These are phyloP conservation scores for Kodamaea kaohsiungensis DNA, from an alignment of 805 yeast species.

Conservation along the genomic window DNA sequence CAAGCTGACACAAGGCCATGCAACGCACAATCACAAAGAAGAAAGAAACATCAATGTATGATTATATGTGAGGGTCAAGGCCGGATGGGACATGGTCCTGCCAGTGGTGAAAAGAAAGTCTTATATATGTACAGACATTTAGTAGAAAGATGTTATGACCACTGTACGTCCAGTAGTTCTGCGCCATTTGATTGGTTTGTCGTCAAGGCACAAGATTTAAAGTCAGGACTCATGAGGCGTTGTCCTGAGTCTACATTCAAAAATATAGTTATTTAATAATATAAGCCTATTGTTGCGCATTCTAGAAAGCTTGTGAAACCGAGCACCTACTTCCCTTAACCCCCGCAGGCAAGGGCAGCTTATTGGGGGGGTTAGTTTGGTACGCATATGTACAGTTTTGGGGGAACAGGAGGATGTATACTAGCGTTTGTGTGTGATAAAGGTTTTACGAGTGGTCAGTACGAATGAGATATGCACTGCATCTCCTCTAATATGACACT, in stretches of 20 bases:
- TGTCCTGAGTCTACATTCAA: not conserved
- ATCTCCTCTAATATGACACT: conserved; percentile 19
- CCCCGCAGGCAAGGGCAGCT: not conserved
- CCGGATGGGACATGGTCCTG: not conserved
- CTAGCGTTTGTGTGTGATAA: no score
- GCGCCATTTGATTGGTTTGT: not conserved
- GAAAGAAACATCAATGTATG: not conserved
- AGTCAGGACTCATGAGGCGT: not conserved
- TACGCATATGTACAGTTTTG: no score
- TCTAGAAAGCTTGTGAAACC: not conserved
- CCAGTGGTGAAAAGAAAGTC: not conserved
- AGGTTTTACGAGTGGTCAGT: not conserved
- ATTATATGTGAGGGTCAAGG: not conserved
- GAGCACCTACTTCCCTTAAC: no score
- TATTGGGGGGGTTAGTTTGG: no score
- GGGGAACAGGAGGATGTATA: no score
- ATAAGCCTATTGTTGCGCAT: not conserved
- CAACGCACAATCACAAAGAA: not conserved
- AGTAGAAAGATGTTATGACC: not conserved
- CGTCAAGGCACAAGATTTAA: not conserved
- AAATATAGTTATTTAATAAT: not conserved
- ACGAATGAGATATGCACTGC: conserved; percentile 5
- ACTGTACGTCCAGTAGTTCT: not conserved
- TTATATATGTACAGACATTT: no score
- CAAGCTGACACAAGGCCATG: not conserved